Conservation (phyloP, 163 green algal species). For the Prototheca cutis region DNA sequence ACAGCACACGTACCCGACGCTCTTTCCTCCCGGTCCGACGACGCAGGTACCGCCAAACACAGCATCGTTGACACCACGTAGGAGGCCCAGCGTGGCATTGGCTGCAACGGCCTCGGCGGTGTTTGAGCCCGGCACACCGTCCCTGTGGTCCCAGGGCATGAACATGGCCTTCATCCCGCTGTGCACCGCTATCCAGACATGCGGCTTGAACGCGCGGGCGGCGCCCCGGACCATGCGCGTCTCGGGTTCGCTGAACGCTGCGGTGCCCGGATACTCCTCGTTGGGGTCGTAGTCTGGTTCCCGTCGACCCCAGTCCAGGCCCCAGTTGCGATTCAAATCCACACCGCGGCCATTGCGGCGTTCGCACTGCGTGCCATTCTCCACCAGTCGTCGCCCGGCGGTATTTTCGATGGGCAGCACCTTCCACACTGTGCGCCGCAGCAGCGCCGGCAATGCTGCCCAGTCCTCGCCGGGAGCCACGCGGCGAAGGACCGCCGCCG, state of each 20-base stretch:
- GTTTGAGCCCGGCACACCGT: background rate
- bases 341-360: conserved; percentile 94
- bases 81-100: conserved; percentile 15
- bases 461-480: background rate
- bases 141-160: conserved; percentile 85
- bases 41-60: conserved; percentile 56
- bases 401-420: conserved; percentile 92
- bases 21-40: conserved; percentile 80
- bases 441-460: conserved; percentile 8
- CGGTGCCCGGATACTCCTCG: conserved; percentile 82
- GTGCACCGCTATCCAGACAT: conserved; percentile 92
- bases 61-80: conserved; percentile 31
- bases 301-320: conserved; percentile 87
- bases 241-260: conserved; percentile 90
- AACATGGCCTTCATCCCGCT: conserved; percentile 95
- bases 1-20: conserved; percentile 92
- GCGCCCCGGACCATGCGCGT: conserved; percentile 51
- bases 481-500: background rate
- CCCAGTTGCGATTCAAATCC: conserved; percentile 94
- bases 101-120: background rate
- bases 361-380: conserved; percentile 77
- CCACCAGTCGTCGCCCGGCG: conserved; percentile 63
- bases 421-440: conserved; percentile 51
- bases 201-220: conserved; percentile 56
- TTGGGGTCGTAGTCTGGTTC: conserved; percentile 78